Conservation (phyloP, 495 filamentous ascomycete species). For the Trypethelium eluteriae region DNA sequence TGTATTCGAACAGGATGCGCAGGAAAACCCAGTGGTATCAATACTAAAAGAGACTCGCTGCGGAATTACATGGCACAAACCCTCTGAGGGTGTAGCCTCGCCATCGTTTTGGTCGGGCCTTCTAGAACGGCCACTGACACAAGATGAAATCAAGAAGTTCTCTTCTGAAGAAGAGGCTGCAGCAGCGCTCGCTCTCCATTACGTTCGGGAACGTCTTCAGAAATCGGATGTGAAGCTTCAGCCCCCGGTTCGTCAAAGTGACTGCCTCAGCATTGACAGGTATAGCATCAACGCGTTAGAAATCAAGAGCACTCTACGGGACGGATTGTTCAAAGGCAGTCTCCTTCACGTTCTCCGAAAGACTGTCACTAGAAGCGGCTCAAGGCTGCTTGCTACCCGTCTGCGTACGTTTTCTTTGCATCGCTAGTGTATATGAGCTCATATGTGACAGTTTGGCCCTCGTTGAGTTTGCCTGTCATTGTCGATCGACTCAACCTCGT, state of each 20-base stretch:
- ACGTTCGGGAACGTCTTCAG: constrained; percentile 70
- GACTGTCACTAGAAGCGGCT: constrained; percentile 85
- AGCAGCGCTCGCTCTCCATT: constrained; percentile 68
- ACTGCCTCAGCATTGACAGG: constrained; percentile 81
- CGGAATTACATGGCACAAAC: constrained; percentile 48
- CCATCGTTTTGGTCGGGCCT: constrained; percentile 64
- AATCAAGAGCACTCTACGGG: constrained; percentile 73
- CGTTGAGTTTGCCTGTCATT: constrained; percentile 72
- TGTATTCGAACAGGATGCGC: constrained; percentile 21
- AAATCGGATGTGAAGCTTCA: constrained; percentile 77
- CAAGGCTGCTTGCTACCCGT: constrained; percentile 71
- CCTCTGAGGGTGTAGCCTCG: constrained; percentile 41
- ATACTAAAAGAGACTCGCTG: constrained; percentile 49
- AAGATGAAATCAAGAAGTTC: constrained; percentile 39
- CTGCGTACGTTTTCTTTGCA: constrained; percentile 49
- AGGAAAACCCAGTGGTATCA: constrained; percentile 19
- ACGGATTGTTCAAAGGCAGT: constrained; percentile 68
- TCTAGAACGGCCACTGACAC: constrained; percentile 58
- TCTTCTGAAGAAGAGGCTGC: constrained; percentile 52
- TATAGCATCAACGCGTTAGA: constrained; percentile 85
- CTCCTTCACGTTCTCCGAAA: constrained; percentile 79
- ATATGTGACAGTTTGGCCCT: constrained; percentile 55
- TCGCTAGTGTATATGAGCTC: constrained; percentile 14
- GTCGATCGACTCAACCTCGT: constrained; percentile 77
- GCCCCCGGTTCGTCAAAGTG: constrained; percentile 64